phyloP scores from a whole-genome alignment of 2,329 filamentous ascomycete species.

The Hyphodiscus sp. region DNA sequence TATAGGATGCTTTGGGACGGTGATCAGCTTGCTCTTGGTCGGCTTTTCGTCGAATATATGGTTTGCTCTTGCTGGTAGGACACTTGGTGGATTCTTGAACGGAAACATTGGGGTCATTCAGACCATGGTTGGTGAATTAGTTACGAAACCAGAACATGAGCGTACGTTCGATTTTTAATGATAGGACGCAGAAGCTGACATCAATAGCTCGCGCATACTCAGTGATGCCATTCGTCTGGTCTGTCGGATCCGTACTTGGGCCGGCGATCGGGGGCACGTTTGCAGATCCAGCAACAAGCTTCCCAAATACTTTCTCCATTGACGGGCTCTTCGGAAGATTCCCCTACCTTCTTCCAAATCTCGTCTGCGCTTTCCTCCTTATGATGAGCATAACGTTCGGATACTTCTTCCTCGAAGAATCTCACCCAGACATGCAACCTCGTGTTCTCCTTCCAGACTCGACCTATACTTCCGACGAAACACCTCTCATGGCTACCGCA shows the following conservation, averaged over 20 bases:
- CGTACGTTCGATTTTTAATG: slow-evolving; percentile 2
- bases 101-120: slow-evolving; percentile 81
- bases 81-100: slow-evolving; percentile 76
- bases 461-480: slow-evolving; percentile 46
- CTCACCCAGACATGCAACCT: slow-evolving; percentile 74
- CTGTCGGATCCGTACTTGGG: slow-evolving; percentile 81
- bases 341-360: slow-evolving; percentile 84
- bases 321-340: slow-evolving; percentile 68
- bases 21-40: slow-evolving; percentile 75
- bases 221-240: slow-evolving; percentile 94
- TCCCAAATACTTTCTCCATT: slow-evolving; percentile 62
- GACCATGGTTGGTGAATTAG: slow-evolving; percentile 87
- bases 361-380: slow-evolving; percentile 72
- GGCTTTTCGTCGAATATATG: slow-evolving; percentile 80
- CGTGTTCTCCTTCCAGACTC: slow-evolving; percentile 40
- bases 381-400: slow-evolving; percentile 72
- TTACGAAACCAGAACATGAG: slow-evolving; percentile 46
- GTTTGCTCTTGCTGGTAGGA: slow-evolving; percentile 70
- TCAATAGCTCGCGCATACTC: slow-evolving; percentile 64
- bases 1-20: slow-evolving; percentile 73
- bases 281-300: slow-evolving; percentile 69
- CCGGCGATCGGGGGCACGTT: slow-evolving; percentile 84
- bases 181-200: not conserved
- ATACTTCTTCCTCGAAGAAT: slow-evolving; percentile 80
- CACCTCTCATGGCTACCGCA: slow-evolving; percentile 68